A percentile compares a stretch with the other conserved stretches of the same genome.
These are phyloP conservation scores for Pyrus communis DNA, from an alignment of 306 rosid species.

Conservation along the genomic window DNA sequence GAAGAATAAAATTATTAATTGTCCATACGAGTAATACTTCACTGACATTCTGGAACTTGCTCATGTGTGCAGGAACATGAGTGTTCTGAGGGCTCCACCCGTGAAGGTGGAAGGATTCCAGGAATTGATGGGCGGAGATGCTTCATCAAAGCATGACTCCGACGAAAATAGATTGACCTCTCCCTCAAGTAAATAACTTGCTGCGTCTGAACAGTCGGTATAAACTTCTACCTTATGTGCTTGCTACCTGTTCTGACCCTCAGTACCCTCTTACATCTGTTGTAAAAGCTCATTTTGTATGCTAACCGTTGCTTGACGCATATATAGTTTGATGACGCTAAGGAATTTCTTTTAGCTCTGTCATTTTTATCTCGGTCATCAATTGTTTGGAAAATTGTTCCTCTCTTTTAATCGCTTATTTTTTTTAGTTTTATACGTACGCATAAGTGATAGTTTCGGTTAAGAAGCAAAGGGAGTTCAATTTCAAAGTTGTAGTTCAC, in stretches of 20 bases:
- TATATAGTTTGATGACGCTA: background rate
- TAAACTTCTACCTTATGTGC: background rate
- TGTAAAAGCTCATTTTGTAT: background rate
- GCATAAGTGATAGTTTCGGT: no score
- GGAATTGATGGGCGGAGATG: conserved; percentile 87
- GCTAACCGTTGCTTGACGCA: background rate
- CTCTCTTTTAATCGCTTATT: no score
- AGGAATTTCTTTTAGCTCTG: background rate
- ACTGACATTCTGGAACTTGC: conserved; percentile 3
- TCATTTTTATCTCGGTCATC: background rate
- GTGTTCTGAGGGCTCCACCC: conserved; percentile 75
- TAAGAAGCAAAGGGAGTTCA: no score
- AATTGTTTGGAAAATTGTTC: background rate
- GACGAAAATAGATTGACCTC: conserved; percentile 78
- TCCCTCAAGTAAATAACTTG: conserved; percentile 46
- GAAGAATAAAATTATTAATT: conserved; percentile 8
- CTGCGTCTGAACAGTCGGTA: background rate
- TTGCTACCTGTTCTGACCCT: background rate
- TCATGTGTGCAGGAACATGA: conserved; percentile 50
- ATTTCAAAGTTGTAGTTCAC: no score
- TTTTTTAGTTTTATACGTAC: no score
- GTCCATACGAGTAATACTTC: background rate
- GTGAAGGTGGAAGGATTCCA: conserved; percentile 91
- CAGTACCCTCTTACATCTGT: background rate
- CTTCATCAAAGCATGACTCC: conserved; percentile 67